phyloP scores from a whole-genome alignment of 768 basidiomycete species.

The Boletus fagicola region DNA sequence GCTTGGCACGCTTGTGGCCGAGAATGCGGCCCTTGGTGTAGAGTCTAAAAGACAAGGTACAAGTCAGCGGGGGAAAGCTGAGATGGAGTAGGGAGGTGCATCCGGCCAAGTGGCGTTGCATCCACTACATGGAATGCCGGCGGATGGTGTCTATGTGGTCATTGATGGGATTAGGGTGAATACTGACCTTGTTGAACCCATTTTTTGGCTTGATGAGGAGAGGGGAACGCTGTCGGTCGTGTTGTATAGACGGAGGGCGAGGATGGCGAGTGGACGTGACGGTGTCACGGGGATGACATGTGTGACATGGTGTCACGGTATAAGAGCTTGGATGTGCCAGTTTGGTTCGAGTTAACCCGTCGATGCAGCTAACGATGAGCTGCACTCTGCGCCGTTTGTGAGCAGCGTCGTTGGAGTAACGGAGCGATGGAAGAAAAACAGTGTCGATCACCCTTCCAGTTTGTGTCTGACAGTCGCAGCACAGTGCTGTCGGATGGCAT shows the following conservation, averaged over 20 bases:
- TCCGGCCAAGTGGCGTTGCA: constrained; percentile 10
- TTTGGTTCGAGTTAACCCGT: constrained; percentile 26
- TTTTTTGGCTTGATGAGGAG: constrained; percentile 45
- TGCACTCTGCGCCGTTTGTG: constrained; percentile 46
- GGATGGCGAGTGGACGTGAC: constrained; percentile 23
- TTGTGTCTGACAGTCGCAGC: constrained; percentile 9
- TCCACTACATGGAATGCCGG: constrained; percentile 13
- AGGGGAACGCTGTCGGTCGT: constrained; percentile 24
- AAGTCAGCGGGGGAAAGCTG: not conserved
- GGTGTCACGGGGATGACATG: constrained; percentile 24
- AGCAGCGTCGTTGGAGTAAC: constrained; percentile 50
- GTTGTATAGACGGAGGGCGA: constrained; percentile 17
- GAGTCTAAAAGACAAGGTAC: constrained; percentile 53
- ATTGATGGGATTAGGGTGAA: not conserved
- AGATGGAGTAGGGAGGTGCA: constrained; percentile 5
- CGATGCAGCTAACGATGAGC: constrained; percentile 42
- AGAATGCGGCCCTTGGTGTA: constrained; percentile 96
- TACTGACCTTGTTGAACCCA: constrained; percentile 81
- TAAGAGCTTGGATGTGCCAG: not conserved
- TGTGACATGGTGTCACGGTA: constrained; percentile 24
- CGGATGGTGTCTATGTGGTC: not conserved
- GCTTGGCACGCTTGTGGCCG: constrained; percentile 98
- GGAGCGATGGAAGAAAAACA: constrained; percentile 57
- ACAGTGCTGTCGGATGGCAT: constrained; percentile 8
- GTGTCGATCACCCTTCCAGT: constrained; percentile 17